Base-by-base conservation (phyloP, 192 early-diverging fungal genomes). In the Rhizoclosmatium sp. region DNA sequence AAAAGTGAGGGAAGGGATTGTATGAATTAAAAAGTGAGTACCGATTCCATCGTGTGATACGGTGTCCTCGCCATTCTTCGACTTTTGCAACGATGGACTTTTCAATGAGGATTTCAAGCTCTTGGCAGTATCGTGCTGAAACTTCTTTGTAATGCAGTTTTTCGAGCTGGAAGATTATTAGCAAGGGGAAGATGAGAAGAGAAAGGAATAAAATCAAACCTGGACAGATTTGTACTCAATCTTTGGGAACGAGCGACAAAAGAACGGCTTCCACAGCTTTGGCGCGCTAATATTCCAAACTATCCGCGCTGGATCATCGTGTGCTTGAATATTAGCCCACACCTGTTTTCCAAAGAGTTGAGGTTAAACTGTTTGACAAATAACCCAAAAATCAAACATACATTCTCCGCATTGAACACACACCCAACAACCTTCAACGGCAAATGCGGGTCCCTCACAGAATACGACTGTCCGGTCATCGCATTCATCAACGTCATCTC, bases 41-140 rank as follows among this genome's bases (percentile, higher is more conserved):
- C 83, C 89, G 59, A 67, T 90, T 90, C 89, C 89, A 90, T 42
- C 86, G 83, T 0, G 89, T 90, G 31, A 86, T 45, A 2, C 82
- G 74, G 51, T 75, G 76, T 2, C 58, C 76, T 39, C 89, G 47
- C 88, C 88, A 90, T 49, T 80, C 76, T 74, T 90, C 89, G 4
- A 90, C 71, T 46, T 74, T 86, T 2, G 72, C 47, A 5, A 82
- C 76, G 16, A 90, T 40, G n/a, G 78, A 45, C 10, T 71, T 71
- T 75, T 90, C 86, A 14, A 90, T 69, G 4, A 59, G 47, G 19
- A 47, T 48, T 68, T 90, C 87, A 40, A 91, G 76, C 31, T 87
- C 74, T 51, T 74, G 49, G n/a, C 71, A 67, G 73, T 70, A 78
- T 69, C 78, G 4, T n/a, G 61, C 56, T 23, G 73, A 54, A 1